These are phyloP conservation scores for Vigna unguiculata DNA, from an alignment of 306 rosid species.

Conservation along the genomic window DNA sequence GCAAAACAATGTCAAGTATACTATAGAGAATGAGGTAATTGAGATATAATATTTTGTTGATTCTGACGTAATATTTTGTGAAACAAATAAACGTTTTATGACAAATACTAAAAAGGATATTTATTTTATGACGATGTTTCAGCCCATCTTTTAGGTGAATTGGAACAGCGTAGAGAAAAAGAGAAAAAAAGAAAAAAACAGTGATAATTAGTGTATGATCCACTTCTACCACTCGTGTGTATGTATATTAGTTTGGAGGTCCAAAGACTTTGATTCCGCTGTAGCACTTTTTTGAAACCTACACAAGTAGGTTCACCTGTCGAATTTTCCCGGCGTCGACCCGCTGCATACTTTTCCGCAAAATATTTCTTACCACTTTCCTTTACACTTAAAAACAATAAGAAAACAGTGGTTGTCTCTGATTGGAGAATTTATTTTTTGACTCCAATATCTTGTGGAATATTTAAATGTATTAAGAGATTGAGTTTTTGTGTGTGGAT, in stretches of 20 bases:
- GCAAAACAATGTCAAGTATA: too few relatives aligned
- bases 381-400: constrained; percentile 20
- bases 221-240: constrained; percentile 18
- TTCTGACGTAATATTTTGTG: too few relatives aligned
- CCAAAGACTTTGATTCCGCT: constrained; percentile 49
- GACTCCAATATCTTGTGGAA: too few relatives aligned
- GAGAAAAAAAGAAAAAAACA: background rate
- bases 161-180: background rate
- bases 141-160: too few relatives aligned
- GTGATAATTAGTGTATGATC: background rate
- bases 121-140: too few relatives aligned
- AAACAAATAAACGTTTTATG: too few relatives aligned
- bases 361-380: constrained; percentile 23
- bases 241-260: constrained; percentile 28
- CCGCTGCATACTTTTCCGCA: constrained; percentile 65
- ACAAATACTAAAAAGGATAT: too few relatives aligned
- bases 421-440: too few relatives aligned
- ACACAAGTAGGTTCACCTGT: constrained; percentile 52
- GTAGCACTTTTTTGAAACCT: constrained; percentile 49
- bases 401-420: background rate
- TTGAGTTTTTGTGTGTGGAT: too few relatives aligned
- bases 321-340: constrained; percentile 59
- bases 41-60: too few relatives aligned
- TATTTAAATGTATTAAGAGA: too few relatives aligned
- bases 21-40: too few relatives aligned